These are phyloP conservation scores for Rhynchospora breviuscula DNA, from an alignment of 176 grass and related monocot genomes.

Conservation along the genomic window DNA sequence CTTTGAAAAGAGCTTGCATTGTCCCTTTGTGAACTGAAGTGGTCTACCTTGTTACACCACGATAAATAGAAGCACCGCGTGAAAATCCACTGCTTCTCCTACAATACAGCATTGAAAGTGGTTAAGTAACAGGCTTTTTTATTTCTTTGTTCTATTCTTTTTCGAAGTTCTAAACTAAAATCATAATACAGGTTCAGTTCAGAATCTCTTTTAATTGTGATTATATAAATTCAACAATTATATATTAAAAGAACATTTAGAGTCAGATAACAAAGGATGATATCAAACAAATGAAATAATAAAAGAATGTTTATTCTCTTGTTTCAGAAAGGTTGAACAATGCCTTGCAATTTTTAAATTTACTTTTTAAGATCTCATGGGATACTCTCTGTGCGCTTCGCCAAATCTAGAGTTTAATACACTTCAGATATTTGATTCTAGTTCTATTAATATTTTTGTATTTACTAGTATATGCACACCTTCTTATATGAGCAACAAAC, in stretches of 20 bases:
- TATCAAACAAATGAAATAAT: background rate
- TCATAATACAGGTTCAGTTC: background rate
- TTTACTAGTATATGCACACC: constrained; percentile 25
- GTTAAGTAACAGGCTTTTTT: background rate
- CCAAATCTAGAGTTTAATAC: background rate
- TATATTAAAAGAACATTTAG: background rate
- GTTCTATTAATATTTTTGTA: background rate
- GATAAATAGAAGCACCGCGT: constrained; percentile 87
- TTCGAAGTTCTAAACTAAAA: background rate
- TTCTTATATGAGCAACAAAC: constrained; percentile 82
- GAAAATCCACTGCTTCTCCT: constrained; percentile 99
- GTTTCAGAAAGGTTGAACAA: background rate
- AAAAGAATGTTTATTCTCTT: background rate
- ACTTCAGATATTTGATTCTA: background rate
- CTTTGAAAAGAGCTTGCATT: background rate
- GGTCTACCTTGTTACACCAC: constrained; percentile 82
- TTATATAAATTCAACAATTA: background rate
- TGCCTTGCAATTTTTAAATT: background rate
- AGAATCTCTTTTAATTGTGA: background rate
- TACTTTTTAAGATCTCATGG: background rate
- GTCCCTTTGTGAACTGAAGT: background rate
- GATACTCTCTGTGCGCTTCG: background rate
- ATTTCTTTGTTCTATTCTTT: background rate
- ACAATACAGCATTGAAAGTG: constrained; percentile 11
- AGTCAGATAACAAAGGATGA: background rate